Base-by-base conservation (phyloP, 2,329 filamentous ascomycete species). In the Cercospora sp. region DNA sequence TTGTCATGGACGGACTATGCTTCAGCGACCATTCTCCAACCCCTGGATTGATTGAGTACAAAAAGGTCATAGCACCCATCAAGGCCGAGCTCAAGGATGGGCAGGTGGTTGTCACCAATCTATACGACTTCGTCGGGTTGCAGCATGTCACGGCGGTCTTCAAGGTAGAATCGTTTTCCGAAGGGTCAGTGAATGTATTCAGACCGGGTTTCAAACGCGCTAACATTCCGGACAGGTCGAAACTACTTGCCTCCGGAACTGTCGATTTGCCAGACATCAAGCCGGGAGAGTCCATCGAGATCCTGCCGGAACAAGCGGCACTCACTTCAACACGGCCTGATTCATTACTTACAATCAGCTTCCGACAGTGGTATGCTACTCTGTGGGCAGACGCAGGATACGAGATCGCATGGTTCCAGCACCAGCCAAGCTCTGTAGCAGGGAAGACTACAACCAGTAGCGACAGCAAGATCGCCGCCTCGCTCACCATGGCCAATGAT, bases 291-390 rank as follows among this genome's bases (percentile, higher is more conserved):
- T 60, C 30, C n/a, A 6, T 48, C 18, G 31, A 31, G 20, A 26
- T 60, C n/a, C 40, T 55, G 58, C 26, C 60, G 10, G 75, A 76
- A 5, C 76, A 76, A 18, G 31, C 23, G 20, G 16, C 48, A 28
- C 28, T 57, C 59, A 62, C n/a, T 16, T 42, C 31, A 62, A 6
- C n/a, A 36, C 30, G 7, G 59, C 23, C 42, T 30, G 83, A 86
- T 64, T 76, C 79, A 0, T 85, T 82, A 72, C 72, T 88, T 40
- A 83, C 80, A 1, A 72, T 87, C 31, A 79, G 78, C 1, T 79
- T 88, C 65, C 73, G 75, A 4, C 79, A 84, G 30, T 80, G 80
- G 66, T 71, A 80, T 63, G 72, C 80, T 4, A 82, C 82, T 0
- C 69, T 78, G 0, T 90, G 88, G 87, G 65, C 66, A 9, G 66